phyloP scores from a whole-genome alignment of 768 basidiomycete genomes.

The Termitomyces sp. region DNA sequence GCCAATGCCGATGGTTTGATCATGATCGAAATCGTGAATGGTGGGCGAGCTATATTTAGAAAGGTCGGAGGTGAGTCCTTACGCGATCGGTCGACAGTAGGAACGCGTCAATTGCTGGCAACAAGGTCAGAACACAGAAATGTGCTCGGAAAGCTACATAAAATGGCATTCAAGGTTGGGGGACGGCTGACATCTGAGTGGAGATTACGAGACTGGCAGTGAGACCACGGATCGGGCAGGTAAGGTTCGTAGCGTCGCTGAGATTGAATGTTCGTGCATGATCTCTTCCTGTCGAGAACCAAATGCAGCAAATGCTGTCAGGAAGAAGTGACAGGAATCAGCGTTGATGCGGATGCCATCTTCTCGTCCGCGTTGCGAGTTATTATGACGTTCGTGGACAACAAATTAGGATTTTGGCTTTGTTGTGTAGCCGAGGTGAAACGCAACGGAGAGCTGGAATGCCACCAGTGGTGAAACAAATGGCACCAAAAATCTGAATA shows the following conservation, averaged over 20 bases:
- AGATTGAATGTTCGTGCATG: background rate
- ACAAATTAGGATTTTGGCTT: background rate
- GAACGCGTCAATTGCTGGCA: background rate
- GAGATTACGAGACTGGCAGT: background rate
- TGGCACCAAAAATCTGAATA: background rate
- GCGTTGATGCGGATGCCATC: background rate
- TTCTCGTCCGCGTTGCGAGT: background rate
- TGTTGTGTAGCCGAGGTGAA: background rate
- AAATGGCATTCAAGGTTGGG: background rate
- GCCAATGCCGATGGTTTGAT: background rate
- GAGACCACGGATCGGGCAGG: background rate
- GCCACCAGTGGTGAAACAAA: conserved; percentile 1
- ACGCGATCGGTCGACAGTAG: background rate
- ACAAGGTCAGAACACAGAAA: background rate
- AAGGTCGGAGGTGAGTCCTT: background rate
- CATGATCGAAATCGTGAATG: background rate
- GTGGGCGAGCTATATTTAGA: conserved; percentile 1
- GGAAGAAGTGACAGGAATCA: background rate
- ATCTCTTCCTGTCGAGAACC: background rate
- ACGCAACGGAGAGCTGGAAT: background rate
- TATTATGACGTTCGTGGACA: background rate
- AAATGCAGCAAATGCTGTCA: background rate
- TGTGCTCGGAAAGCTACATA: background rate
- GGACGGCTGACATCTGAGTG: too few species aligned
- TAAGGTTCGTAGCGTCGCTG: background rate